Conservation (phyloP, 495 filamentous ascomycete genomes). For the Aspergillus kassunensis region DNA sequence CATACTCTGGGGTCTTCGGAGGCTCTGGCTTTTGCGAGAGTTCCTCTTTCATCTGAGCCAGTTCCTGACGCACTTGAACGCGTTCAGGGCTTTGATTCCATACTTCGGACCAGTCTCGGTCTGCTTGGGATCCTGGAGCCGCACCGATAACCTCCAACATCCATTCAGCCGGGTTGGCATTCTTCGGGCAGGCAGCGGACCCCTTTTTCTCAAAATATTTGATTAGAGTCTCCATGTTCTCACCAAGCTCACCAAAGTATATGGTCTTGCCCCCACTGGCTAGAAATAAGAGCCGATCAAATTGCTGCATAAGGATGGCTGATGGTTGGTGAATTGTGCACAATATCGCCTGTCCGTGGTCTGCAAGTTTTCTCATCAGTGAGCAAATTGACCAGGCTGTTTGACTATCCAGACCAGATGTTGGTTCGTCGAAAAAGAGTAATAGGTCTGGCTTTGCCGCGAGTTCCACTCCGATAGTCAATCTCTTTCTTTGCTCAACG, state of each 20-base stretch:
- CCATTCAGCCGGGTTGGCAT: slow-evolving; percentile 85
- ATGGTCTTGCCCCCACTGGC: slow-evolving; percentile 72
- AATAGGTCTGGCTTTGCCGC: slow-evolving; percentile 80
- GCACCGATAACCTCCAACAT: slow-evolving; percentile 91
- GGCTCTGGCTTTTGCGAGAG: slow-evolving; percentile 43
- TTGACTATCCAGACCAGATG: slow-evolving; percentile 78
- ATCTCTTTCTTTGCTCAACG: slow-evolving; percentile 82
- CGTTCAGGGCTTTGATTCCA: slow-evolving; percentile 76
- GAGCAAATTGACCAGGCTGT: slow-evolving; percentile 81
- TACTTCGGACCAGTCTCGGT: slow-evolving; percentile 72
- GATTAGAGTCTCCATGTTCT: slow-evolving; percentile 65
- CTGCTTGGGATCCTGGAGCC: slow-evolving; percentile 68
- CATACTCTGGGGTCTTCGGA: slow-evolving; percentile 31
- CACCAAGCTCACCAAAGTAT: slow-evolving; percentile 80
- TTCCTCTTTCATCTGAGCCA: slow-evolving; percentile 59
- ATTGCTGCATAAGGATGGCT: slow-evolving; percentile 84
- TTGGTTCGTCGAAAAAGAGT: slow-evolving; percentile 87
- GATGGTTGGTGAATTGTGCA: slow-evolving; percentile 95
- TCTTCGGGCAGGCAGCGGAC: slow-evolving; percentile 61
- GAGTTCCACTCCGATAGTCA: slow-evolving; percentile 86
- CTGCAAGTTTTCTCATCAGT: slow-evolving; percentile 75
- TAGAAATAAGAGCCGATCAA: slow-evolving; percentile 83
- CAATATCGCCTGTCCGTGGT: slow-evolving; percentile 80
- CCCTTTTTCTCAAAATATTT: slow-evolving; percentile 77
- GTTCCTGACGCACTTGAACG: slow-evolving; percentile 54